Evolutionary conservation across 441 rosid species (phyloP), one percentile per base, ranked within the genome.

Genomic region (Populus hybrid): DNA sequence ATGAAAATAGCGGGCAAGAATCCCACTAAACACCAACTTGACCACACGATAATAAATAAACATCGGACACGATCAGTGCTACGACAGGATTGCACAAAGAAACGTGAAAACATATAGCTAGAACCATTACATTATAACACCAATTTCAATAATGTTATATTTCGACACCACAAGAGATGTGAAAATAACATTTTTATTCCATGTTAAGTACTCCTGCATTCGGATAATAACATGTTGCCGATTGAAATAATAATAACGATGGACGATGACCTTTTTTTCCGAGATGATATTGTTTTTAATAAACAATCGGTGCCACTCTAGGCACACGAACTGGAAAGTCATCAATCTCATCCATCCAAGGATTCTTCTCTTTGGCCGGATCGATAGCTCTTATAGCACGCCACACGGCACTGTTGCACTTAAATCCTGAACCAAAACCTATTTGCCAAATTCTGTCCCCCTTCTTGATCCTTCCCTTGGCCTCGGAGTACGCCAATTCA

Each of bases 391-490:
- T 81, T 28, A 90, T 79, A 10, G 92, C 91, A 70, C 75, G 86
- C 97, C 95, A 93, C 70, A 91, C 92, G 16, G 86, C 90, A 74
- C 92, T 89, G 42, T 91, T 90, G 77, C 96, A 91, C 81, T 93
- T 93, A 77, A 91, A 93, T 75, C 97, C 96, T n/a, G 96, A 91
- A 23, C 96, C 97, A 24, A 93, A 91, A 2, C 94, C 97, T 20
- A 93, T 88, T 83, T 93, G 97, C 96, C 97, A 91, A 5, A 92
- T 85, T 85, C 94, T 79, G 69, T 91, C 91, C 16, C 96, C 96
- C 50, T 77, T 68, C 74, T 75, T 77, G 70, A 91, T 83, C 81
- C 94, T 81, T 20, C 91, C 89, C 75, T 90, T 91, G 1, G 96
- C 91, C 74, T 91, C 93, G 2, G 85, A 79, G 66, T 91, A 90